These are phyloP conservation scores for Candida orba DNA, from an alignment of 805 yeast species.

Conservation along the genomic window DNA sequence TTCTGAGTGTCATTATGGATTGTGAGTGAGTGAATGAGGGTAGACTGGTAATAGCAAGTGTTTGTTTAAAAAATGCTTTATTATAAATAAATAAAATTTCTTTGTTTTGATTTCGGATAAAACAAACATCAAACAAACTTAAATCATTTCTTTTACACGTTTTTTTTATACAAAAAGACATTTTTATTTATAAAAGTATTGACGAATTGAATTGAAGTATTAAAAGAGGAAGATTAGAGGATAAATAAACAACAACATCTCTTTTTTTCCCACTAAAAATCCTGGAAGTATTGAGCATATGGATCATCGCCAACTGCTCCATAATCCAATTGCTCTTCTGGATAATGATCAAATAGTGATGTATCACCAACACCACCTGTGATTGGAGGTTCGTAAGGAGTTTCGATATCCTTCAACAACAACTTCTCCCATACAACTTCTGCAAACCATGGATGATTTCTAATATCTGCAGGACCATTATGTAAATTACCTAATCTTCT, in stretches of 20 bases:
- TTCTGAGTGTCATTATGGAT: background rate
- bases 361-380: slow-evolving; percentile 92
- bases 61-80: too few relatives aligned
- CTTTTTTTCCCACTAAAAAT: slow-evolving; percentile 35
- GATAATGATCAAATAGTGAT: slow-evolving; percentile 73
- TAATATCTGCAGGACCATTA: slow-evolving; percentile 79
- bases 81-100: too few relatives aligned
- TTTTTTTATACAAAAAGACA: background rate
- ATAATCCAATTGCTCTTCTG: slow-evolving; percentile 81
- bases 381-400: slow-evolving; percentile 95
- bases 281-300: slow-evolving; percentile 51
- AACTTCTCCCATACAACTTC: slow-evolving; percentile 93
- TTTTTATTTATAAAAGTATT: background rate
- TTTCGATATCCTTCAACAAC: slow-evolving; percentile 78
- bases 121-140: too few relatives aligned
- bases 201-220: background rate
- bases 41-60: too few relatives aligned
- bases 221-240: background rate
- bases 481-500: slow-evolving; percentile 79
- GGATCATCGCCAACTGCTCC: slow-evolving; percentile 75
- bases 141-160: background rate
- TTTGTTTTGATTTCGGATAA: too few relatives aligned
- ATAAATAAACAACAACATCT: background rate
- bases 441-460: slow-evolving; percentile 83
- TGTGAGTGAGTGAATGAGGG: background rate